These are phyloP conservation scores for Wickerhamomyces queroliae DNA, from an alignment of 805 yeast genomes.

Conservation along the genomic window DNA sequence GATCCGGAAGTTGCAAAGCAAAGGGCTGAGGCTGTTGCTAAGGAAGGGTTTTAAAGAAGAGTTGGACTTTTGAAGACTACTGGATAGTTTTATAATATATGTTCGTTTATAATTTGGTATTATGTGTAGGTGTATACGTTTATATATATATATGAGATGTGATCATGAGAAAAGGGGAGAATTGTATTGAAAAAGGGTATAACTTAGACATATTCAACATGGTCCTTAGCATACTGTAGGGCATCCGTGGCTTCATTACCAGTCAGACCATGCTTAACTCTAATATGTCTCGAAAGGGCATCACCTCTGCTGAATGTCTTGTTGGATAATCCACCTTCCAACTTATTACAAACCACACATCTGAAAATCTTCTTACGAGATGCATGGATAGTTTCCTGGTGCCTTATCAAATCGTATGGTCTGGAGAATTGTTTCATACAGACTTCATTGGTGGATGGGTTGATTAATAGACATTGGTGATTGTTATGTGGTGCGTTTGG, in stretches of 20 bases:
- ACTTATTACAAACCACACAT: constrained; percentile 71
- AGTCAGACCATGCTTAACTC: constrained; percentile 78
- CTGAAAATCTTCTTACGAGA: constrained; percentile 77
- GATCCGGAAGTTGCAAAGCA: constrained; percentile 78
- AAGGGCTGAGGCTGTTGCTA: constrained; percentile 75
- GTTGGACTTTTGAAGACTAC: too few relatives aligned
- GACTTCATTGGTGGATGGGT: constrained; percentile 54
- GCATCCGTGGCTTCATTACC: constrained; percentile 65
- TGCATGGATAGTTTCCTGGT: constrained; percentile 95
- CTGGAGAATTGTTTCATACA: constrained; percentile 84
- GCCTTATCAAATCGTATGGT: constrained; percentile 91
- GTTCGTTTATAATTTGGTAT: neutral
- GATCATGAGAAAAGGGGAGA: neutral
- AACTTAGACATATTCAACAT: constrained; percentile 51
- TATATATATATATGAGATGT: neutral
- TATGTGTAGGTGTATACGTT: neutral
- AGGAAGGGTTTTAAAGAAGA: constrained; percentile 59
- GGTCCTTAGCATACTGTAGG: constrained; percentile 69
- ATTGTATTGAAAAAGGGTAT: neutral
- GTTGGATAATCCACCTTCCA: constrained; percentile 33
- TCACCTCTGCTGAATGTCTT: constrained; percentile 92
- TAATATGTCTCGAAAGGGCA: constrained; percentile 88
- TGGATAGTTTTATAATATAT: too few relatives aligned
- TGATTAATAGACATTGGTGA: constrained; percentile 52
- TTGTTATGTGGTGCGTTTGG: constrained; percentile 1